Conservation (phyloP, 768 basidiomycete genomes). For the Mycena epipterygia region DNA sequence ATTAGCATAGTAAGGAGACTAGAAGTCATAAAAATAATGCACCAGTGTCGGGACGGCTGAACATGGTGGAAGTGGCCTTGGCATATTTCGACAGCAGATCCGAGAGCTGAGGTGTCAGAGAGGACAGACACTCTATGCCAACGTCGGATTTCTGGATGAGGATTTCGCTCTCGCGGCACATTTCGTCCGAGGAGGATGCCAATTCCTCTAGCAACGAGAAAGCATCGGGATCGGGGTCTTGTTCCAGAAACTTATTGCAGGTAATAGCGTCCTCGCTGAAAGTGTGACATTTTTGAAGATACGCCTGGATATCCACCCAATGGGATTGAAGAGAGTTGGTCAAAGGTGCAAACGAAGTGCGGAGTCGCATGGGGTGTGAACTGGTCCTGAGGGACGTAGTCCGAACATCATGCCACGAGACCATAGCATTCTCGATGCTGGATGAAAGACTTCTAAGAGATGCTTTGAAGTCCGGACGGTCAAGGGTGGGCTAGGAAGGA, state of each 20-base stretch:
- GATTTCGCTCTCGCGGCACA: neutral
- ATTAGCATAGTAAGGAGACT: neutral
- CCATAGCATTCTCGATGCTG: constrained; percentile 20
- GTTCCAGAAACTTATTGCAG: neutral
- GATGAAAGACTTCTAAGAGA: constrained; percentile 6
- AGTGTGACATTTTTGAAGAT: constrained; percentile 17
- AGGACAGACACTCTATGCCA: neutral
- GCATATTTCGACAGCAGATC: neutral
- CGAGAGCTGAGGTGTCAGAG: constrained; percentile 12
- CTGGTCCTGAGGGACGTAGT: neutral
- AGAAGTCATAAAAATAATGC: neutral
- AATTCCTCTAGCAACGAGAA: constrained; percentile 13
- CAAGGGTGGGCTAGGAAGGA: neutral
- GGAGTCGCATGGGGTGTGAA: neutral
- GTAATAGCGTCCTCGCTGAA: constrained; percentile 16
- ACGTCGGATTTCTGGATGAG: constrained; percentile 13
- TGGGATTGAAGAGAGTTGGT: constrained; percentile 7
- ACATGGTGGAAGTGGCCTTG: neutral
- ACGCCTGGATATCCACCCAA: constrained; percentile 2
- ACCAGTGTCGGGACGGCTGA: neutral
- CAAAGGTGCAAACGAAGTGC: neutral
- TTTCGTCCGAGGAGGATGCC: neutral
- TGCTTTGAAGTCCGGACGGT: constrained; percentile 13
- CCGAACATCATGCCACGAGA: constrained; percentile 8
- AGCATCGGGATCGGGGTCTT: neutral